A percentile compares a stretch with the other conserved stretches of the same genome.
These are phyloP conservation scores for Coemansia sp. DNA, from an alignment of 192 early-diverging fungal genomes.

Conservation along the genomic window DNA sequence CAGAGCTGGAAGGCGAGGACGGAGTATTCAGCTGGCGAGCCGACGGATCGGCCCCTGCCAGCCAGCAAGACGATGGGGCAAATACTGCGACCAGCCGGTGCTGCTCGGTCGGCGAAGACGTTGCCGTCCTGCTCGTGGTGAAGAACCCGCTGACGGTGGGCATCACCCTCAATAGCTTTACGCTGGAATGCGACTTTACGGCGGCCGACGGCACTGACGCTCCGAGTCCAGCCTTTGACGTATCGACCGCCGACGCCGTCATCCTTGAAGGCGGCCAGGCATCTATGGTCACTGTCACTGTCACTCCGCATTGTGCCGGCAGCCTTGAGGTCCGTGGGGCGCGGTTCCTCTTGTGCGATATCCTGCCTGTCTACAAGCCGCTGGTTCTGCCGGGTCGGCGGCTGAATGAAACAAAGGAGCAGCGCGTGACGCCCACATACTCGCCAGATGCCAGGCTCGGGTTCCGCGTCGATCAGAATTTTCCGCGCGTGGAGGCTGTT, in stretches of 20 bases:
- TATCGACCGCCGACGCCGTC: constrained; percentile 18
- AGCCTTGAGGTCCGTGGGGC: constrained; percentile 67
- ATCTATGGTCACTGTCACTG: constrained; percentile 31
- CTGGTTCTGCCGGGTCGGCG: constrained; percentile 66
- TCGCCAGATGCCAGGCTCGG: constrained; percentile 66
- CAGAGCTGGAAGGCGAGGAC: constrained; percentile 41
- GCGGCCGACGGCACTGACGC: constrained; percentile 3
- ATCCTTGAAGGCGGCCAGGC: constrained; percentile 36
- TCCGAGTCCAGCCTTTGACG: constrained; percentile 2
- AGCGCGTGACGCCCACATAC: constrained; percentile 55
- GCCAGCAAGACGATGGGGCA: neutral
- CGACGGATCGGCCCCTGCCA: constrained; percentile 14
- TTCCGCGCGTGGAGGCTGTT: constrained; percentile 76
- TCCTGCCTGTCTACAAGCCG: constrained; percentile 62
- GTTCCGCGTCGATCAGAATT: constrained; percentile 67
- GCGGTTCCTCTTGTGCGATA: constrained; percentile 69
- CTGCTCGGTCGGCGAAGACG: constrained; percentile 41
- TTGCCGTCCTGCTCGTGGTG: constrained; percentile 38
- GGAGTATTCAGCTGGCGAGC: constrained; percentile 20
- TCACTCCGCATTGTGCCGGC: constrained; percentile 46
- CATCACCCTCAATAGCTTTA: constrained; percentile 38
- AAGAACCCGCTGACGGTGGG: constrained; percentile 41
- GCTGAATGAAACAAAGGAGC: constrained; percentile 69
- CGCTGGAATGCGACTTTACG: constrained; percentile 31
- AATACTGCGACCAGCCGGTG: neutral